Evolutionary conservation across 176 grass and related monocot species (phyloP), one percentile per base, ranked within the genome.

Genomic region (Elymus sibiricus): DNA sequence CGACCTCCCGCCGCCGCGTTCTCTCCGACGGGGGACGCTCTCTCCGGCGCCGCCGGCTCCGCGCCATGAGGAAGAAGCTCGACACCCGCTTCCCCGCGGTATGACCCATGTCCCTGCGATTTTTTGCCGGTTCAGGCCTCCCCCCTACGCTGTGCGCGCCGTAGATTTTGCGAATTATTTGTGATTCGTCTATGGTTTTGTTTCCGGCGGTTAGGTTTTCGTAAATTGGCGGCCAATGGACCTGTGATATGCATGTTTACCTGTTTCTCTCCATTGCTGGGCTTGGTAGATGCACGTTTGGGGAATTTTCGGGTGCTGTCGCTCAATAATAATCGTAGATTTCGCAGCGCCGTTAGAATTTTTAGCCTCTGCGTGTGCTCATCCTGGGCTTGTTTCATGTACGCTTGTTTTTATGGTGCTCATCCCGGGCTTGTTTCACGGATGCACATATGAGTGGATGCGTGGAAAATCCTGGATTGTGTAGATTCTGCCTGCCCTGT

Each of bases 41-140:
- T 24, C 49, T 2, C 34, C 4, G 74, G 42, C 64, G 65, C 53
- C 58, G 82, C 76, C 6, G 6, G 31, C 53, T 79, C 70, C 64
- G 85, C 76, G 90, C 88, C 82, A 99, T 99, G 97, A 99, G 92
- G 88, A 99, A 96, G 94, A 99, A 99, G 84, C 88, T 99, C n/a
- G 97, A 94, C 51, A 96, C 97, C 47, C 97, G 97, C 82, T 99
- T 99, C 79, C 94, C 97, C 72, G 94, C 97, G 76, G 97, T 99
- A 81, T 31, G 63, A 81, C 28, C 1, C 40, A 24, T 32, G 22
- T 0, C 24, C 14, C 3, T 12, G 80, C 56, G n/a, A 16, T 4
- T 49, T 40, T 10, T 60, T 26, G 39, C 11, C 29, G 29, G 21
- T 4, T 27, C 63, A 15, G 59, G 14, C 34, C 47, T 51, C 47